A percentile compares a stretch with the other conserved stretches of the same genome.
Evolutionary conservation across 2,329 filamentous ascomycete species (phyloP).

Genomic region (Pseudogymnoascus sp.): DNA sequence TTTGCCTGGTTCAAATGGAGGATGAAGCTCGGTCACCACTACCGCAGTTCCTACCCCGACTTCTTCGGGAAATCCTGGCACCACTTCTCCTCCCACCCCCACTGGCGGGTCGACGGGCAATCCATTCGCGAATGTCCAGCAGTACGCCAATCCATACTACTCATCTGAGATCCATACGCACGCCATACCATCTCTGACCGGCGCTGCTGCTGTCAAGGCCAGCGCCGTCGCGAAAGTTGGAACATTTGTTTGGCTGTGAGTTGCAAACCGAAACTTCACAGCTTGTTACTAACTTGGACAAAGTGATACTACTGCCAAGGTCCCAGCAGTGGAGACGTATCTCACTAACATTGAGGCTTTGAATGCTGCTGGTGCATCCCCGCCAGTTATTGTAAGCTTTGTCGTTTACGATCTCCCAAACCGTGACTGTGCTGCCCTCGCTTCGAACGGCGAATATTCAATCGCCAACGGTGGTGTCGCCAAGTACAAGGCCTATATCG

Average conservation of each 20-base stretch:
- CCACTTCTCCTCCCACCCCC: conserved; percentile 29
- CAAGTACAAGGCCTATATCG: conserved; percentile 46
- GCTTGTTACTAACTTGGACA: conserved; percentile 13
- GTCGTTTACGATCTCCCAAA: conserved; percentile 57
- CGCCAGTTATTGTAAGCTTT: conserved; percentile 40
- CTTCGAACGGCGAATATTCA: conserved; percentile 53
- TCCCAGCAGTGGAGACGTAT: conserved; percentile 39
- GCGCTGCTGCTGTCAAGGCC: conserved; percentile 42
- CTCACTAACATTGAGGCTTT: conserved; percentile 38
- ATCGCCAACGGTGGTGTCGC: conserved; percentile 41
- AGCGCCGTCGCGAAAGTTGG: conserved; percentile 41
- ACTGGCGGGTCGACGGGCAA: conserved; percentile 44
- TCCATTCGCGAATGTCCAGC: conserved; percentile 40
- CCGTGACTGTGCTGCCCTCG: conserved; percentile 53
- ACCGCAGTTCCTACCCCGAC: conserved; percentile 16
- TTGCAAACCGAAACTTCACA: conserved; percentile 11
- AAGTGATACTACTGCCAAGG: conserved; percentile 39
- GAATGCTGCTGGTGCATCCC: conserved; percentile 40
- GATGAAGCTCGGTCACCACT: neutral
- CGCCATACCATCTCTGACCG: conserved; percentile 54
- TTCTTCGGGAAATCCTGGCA: conserved; percentile 15
- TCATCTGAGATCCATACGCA: conserved; percentile 42
- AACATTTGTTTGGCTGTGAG: conserved; percentile 45
- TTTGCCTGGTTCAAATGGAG: conserved; percentile 19
- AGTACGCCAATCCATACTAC: conserved; percentile 45